These are phyloP conservation scores for Claviceps digitariae DNA, from an alignment of 2,329 filamentous ascomycete species.

Conservation along the genomic window DNA sequence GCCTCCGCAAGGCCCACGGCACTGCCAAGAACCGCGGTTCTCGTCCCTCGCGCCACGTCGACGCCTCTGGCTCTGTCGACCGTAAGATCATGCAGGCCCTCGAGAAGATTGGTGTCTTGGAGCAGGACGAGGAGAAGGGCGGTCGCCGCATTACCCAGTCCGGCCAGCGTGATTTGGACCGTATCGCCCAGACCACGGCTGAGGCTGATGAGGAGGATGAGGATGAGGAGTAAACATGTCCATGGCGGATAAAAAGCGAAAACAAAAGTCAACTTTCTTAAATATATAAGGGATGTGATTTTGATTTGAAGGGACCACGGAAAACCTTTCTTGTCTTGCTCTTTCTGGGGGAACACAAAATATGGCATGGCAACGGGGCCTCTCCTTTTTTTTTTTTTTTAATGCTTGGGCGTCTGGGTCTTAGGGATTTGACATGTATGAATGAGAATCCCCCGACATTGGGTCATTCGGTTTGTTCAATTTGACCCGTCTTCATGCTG, in stretches of 20 bases:
- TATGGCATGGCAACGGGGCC: conserved; percentile 6
- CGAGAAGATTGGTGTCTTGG: conserved; percentile 98
- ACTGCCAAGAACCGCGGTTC: conserved; percentile 94
- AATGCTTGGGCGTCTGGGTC: conserved; percentile 24
- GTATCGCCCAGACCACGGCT: conserved; percentile 69
- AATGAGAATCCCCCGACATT: conserved; percentile 25
- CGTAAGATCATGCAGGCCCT: conserved; percentile 95
- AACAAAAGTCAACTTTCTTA: background rate
- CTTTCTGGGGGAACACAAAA: background rate
- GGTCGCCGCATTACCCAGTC: conserved; percentile 95
- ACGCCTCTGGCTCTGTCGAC: conserved; percentile 90
- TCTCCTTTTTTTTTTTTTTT: background rate
- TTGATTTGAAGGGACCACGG: no score
- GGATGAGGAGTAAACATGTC: conserved; percentile 46
- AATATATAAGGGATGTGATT: background rate
- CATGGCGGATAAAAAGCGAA: background rate
- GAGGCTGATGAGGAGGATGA: conserved; percentile 58
- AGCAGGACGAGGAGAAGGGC: conserved; percentile 97
- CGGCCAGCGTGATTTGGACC: conserved; percentile 98
- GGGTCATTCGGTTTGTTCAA: conserved; percentile 24
- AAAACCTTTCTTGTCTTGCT: background rate
- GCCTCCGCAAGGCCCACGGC: conserved; percentile 92
- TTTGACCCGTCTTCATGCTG: conserved; percentile 15
- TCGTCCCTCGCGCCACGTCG: conserved; percentile 85
- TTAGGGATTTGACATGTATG: conserved; percentile 26